These are phyloP conservation scores for Limonium bicolor DNA, from an alignment of 148 eudicot genomes.

Conservation along the genomic window DNA sequence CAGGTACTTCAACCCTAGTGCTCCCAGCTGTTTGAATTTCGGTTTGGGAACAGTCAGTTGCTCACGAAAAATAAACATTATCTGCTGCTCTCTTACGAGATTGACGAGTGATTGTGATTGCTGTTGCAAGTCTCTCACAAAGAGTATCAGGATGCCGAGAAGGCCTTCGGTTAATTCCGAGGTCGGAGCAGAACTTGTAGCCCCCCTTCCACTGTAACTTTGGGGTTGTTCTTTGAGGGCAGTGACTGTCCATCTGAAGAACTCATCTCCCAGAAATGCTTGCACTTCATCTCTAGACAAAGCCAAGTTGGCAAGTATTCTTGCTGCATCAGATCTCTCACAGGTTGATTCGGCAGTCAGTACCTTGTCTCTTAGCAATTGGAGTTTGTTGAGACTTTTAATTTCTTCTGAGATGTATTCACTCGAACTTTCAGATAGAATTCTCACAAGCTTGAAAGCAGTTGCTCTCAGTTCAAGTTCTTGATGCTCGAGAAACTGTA, in stretches of 20 bases:
- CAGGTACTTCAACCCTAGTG: constrained; percentile 34
- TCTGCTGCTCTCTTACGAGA: constrained; percentile 36
- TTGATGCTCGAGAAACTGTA: constrained; percentile 27
- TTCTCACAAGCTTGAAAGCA: constrained; percentile 32
- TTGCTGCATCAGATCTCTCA: constrained; percentile 40
- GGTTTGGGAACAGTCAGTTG: constrained; percentile 26
- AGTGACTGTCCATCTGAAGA: constrained; percentile 30
- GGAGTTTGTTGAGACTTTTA: constrained; percentile 23
- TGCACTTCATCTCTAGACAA: constrained; percentile 35
- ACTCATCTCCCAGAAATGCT: constrained; percentile 25
- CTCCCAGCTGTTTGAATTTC: constrained; percentile 33
- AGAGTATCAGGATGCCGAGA: constrained; percentile 49
- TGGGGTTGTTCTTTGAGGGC: constrained; percentile 30
- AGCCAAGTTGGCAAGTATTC: constrained; percentile 43
- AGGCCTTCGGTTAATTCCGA: constrained; percentile 45
- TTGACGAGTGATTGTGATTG: constrained; percentile 20
- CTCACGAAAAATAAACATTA: constrained; percentile 32
- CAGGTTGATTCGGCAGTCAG: constrained; percentile 20
- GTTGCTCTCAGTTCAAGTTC: constrained; percentile 23
- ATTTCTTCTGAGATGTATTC: constrained; percentile 21
- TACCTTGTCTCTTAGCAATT: constrained; percentile 26
- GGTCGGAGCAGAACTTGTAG: constrained; percentile 12
- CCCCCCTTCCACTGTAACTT: constrained; percentile 14
- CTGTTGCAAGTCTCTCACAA: constrained; percentile 21
- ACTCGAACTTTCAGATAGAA: constrained; percentile 37